Base-by-base conservation (phyloP, 305 asterid genomes). In the Solanum aculeatissimum region DNA sequence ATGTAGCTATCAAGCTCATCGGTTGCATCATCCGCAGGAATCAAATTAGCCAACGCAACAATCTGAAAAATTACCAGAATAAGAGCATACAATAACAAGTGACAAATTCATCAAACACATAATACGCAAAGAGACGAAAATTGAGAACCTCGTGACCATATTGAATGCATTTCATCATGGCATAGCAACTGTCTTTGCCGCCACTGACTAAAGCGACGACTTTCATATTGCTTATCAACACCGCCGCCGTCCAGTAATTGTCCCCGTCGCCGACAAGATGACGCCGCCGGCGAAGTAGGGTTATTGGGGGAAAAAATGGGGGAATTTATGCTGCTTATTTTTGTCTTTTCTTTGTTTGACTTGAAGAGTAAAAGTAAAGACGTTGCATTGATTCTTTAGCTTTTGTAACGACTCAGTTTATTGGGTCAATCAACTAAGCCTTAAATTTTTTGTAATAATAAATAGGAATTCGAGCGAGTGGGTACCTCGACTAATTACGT, bases 1-100 rank as follows among this genome's bases (percentile, higher is more conserved):
- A 96, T 94, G 91, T 93, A 96, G 91, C 99, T 96, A 82, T 96
- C 97, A 75, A 96, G 95, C 89, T 96, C 99, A 75, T 96, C 98
- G 51, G 85, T 87, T 32, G 92, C 92, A 38, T 96, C 98, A 90
- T 96, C 98, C 35, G 88, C 89, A 8, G 98, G 98, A 93, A 96
- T 80, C 90, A 96, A 91, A 92, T 96, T 96, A 80, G 99, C 98
- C 90, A 94, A 88, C 45, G 98, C 98, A 72, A 96, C 98, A 70
- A 96, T 90, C 99, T 96, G 93, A 86, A 75, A 32, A 80, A 60
- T 82, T 40, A 25, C 12, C 19, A 10, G 15, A 21, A 69, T 83
- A 62, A 75, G 13, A 75, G 7, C n/a, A 43, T 0, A 29, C 60
- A 49, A 15, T 29, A 21, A 29, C 53, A 35, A 63, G 35, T 43